phyloP scores from a whole-genome alignment of 2,329 filamentous ascomycete genomes.

The Cladosporium colombiae region DNA sequence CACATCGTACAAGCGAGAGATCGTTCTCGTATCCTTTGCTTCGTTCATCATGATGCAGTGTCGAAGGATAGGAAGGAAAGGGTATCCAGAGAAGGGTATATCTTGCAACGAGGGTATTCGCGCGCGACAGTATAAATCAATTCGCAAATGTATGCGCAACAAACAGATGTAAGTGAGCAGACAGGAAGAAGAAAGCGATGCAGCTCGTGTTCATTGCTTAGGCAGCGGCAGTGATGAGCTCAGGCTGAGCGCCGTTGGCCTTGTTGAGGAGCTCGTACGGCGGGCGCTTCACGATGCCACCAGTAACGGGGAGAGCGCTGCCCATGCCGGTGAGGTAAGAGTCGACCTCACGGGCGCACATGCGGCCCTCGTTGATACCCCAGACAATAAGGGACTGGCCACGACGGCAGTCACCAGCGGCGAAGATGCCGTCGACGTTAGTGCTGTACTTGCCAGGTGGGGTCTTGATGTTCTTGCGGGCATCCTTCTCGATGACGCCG shows the following conservation, averaged over 20 bases:
- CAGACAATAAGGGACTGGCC: conserved; percentile 96
- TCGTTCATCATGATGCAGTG: background rate
- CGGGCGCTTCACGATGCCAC: conserved; percentile 86
- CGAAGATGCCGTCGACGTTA: conserved; percentile 85
- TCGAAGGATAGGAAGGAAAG: background rate
- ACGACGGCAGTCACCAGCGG: conserved; percentile 90
- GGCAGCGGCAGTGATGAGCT: conserved; percentile 43
- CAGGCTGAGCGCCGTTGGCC: conserved; percentile 39
- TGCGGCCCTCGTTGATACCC: conserved; percentile 97
- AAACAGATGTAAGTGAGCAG: conserved; percentile 3
- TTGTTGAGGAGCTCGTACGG: conserved; percentile 66
- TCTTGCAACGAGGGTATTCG: conserved; percentile 14
- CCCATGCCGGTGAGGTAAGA: conserved; percentile 74
- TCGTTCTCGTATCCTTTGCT: background rate
- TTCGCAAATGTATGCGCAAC: conserved; percentile 4
- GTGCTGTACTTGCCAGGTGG: conserved; percentile 83
- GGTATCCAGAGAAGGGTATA: conserved; percentile 7
- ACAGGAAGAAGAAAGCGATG: background rate
- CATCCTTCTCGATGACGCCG: conserved; percentile 86
- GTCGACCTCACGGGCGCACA: conserved; percentile 89
- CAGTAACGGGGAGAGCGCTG: conserved; percentile 82
- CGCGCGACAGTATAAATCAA: conserved; percentile 3
- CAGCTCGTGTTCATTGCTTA: conserved; percentile 18
- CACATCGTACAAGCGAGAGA: background rate
- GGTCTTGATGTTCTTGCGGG: conserved; percentile 95